phyloP scores from a whole-genome alignment of 495 filamentous ascomycete genomes.

The Acidiella bohemica region DNA sequence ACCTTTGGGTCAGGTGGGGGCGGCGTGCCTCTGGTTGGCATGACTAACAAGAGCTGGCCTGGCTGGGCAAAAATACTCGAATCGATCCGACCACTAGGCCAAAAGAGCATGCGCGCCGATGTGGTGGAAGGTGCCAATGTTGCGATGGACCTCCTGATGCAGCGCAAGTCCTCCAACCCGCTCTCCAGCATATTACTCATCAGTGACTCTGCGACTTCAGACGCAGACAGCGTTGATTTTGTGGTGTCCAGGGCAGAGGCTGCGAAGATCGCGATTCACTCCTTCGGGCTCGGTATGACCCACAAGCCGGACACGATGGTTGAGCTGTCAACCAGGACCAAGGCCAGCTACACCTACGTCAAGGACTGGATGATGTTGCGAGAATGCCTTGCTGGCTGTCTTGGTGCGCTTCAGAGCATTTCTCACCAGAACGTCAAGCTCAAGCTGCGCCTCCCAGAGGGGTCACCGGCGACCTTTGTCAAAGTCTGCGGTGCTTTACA shows the following conservation, averaged over 20 bases:
- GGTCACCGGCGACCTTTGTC: conserved; percentile 92
- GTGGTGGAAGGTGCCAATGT: conserved; percentile 97
- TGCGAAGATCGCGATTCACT: conserved; percentile 96
- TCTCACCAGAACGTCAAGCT: conserved; percentile 99
- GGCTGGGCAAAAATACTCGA: conserved; percentile 82
- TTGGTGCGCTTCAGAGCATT: conserved; percentile 84
- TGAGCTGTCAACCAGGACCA: conserved; percentile 86
- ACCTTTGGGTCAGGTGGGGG: conserved; percentile 94
- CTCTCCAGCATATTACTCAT: conserved; percentile 94
- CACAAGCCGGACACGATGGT: conserved; percentile 99
- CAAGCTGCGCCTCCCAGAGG: conserved; percentile 86
- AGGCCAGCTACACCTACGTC: conserved; percentile 94
- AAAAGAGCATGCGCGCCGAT: conserved; percentile 92
- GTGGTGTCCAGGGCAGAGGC: conserved; percentile 96
- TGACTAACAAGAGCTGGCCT: conserved; percentile 87
- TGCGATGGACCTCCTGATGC: conserved; percentile 98
- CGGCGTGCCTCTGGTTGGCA: conserved; percentile 88
- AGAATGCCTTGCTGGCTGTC: conserved; percentile 88
- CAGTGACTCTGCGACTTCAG: conserved; percentile 96
- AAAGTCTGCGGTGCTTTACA: conserved; percentile 97
- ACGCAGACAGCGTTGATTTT: conserved; percentile 93
- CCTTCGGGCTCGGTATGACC: conserved; percentile 88
- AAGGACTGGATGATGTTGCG: conserved; percentile 99
- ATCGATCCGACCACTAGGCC: conserved; percentile 83
- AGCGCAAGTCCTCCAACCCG: conserved; percentile 89